These are phyloP conservation scores for Beverwykella pulmonaria DNA, from an alignment of 495 filamentous ascomycete genomes.

Conservation along the genomic window DNA sequence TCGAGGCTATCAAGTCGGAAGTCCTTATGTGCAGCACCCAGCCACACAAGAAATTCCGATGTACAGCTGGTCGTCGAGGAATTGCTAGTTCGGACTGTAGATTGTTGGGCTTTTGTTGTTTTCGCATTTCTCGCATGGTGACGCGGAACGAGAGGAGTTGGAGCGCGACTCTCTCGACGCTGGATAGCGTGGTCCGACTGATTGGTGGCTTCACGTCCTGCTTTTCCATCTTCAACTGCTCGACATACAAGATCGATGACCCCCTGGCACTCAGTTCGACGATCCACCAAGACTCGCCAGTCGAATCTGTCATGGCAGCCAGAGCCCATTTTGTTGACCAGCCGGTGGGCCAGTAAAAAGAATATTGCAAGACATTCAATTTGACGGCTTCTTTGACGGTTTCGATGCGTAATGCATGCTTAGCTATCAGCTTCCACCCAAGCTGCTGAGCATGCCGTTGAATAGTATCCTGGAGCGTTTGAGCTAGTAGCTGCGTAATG, in stretches of 20 bases:
- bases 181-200: constrained; percentile 11
- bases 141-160: constrained; percentile 13
- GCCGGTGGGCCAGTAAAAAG: constrained; percentile 35
- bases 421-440: constrained; percentile 37
- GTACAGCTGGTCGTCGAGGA: background rate
- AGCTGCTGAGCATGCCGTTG: constrained; percentile 36
- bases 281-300: constrained; percentile 46
- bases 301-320: constrained; percentile 36
- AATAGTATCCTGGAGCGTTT: constrained; percentile 30
- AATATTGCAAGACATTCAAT: constrained; percentile 35
- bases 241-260: constrained; percentile 6
- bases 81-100: constrained; percentile 2
- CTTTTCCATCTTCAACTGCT: constrained; percentile 14
- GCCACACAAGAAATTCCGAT: constrained; percentile 2
- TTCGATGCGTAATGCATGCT: constrained; percentile 22
- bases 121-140: constrained; percentile 11
- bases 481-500: constrained; percentile 33
- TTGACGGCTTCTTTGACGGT: constrained; percentile 38
- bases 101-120: background rate
- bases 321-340: constrained; percentile 45
- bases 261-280: constrained; percentile 21
- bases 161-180: constrained; percentile 16
- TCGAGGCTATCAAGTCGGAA: constrained; percentile 9
- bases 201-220: background rate
- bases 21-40: constrained; percentile 15